A percentile compares a stretch with the other conserved stretches of the same genome.
Evolutionary conservation across 805 yeast genomes (phyloP).

Genomic region (Metschnikowia baotianmanensis): DNA sequence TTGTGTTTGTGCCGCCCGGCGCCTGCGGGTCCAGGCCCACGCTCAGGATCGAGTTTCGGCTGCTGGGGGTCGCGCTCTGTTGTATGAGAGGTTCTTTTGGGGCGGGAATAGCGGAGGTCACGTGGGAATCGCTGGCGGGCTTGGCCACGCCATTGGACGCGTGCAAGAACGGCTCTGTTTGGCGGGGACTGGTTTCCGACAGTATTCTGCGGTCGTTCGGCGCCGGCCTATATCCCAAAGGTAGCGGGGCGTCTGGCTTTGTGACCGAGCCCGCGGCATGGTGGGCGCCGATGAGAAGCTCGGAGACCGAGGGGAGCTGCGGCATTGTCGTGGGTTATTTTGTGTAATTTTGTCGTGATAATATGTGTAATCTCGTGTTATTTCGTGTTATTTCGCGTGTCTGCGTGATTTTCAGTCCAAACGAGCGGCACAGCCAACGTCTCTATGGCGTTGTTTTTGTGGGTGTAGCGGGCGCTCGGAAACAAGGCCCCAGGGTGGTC

Average conservation of each 20-base stretch:
- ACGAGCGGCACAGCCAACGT: no score
- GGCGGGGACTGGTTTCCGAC: slow-evolving; percentile 13
- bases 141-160: slow-evolving; percentile 1
- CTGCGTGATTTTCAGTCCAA: no score
- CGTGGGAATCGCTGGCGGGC: not conserved
- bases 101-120: not conserved
- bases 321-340: slow-evolving; percentile 10
- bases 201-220: not conserved
- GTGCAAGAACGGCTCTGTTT: slow-evolving; percentile 3
- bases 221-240: slow-evolving; percentile 1
- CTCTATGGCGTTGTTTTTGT: no score
- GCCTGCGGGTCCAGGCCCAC: slow-evolving; percentile 7
- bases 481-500: no score
- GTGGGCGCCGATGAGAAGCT: slow-evolving; percentile 21
- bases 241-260: slow-evolving; percentile 5
- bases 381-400: not conserved
- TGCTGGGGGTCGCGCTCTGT: slow-evolving; percentile 5
- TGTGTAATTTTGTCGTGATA: no score
- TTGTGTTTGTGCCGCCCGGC: slow-evolving; percentile 3
- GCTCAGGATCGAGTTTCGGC: slow-evolving; percentile 6
- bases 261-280: slow-evolving; percentile 4
- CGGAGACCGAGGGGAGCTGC: slow-evolving; percentile 21
- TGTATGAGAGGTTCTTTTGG: no score
- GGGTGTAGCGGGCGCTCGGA: no score
- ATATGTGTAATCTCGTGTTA: no score